These are phyloP conservation scores for Pilaira anomala DNA, from an alignment of 192 early-diverging fungal genomes.

Conservation along the genomic window DNA sequence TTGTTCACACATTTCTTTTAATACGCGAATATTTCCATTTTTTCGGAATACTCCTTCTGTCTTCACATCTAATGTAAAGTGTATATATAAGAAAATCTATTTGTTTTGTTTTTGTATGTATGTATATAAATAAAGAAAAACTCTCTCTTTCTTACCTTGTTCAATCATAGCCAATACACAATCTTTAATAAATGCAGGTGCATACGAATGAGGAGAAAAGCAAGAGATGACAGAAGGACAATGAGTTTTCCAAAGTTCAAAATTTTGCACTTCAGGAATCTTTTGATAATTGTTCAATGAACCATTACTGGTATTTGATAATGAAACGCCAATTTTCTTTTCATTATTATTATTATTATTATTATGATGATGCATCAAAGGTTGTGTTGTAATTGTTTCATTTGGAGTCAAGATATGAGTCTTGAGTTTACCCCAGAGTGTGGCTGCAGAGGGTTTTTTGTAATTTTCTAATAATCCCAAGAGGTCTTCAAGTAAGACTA, in stretches of 20 bases:
- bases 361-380: background rate
- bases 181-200: background rate
- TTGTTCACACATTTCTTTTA: slow-evolving; percentile 17
- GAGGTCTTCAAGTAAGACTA: background rate
- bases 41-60: slow-evolving; percentile 28
- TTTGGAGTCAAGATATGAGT: slow-evolving; percentile 3
- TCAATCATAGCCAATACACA: slow-evolving; percentile 11
- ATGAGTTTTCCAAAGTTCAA: background rate
- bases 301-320: background rate
- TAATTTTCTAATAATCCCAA: background rate
- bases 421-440: slow-evolving; percentile 22
- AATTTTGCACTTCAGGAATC: background rate
- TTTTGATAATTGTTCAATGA: background rate
- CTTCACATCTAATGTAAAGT: slow-evolving; percentile 28
- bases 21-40: slow-evolving; percentile 26
- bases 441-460: background rate
- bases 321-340: slow-evolving; percentile 12
- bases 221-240: background rate
- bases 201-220: background rate
- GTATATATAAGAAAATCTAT: background rate
- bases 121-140: background rate
- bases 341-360: background rate
- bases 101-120: background rate
- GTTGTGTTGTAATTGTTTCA: background rate
- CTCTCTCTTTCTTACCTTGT: background rate